A percentile compares a stretch with the other conserved stretches of the same genome.
Evolutionary conservation across 768 basidiomycete species (phyloP).

Genomic region (Terana coerulea): DNA sequence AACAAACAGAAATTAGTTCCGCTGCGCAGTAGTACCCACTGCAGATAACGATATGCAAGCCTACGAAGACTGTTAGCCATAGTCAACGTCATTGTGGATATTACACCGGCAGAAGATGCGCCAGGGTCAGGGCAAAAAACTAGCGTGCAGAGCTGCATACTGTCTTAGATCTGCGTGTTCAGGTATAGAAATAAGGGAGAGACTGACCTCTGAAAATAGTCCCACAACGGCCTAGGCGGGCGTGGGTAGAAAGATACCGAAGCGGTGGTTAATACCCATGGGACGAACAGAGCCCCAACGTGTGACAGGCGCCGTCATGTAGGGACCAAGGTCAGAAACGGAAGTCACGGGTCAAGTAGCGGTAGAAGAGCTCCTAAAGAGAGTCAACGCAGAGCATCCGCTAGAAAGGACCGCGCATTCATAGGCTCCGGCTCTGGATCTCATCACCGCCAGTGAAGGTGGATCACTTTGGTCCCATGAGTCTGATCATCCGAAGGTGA

Average conservation of each 20-base stretch:
- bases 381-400: slow-evolving; percentile 12
- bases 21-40: no score
- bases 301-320: slow-evolving; percentile 5
- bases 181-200: no score
- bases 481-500: slow-evolving; percentile 3
- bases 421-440: slow-evolving; percentile 1
- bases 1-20: no score
- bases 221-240: neutral
- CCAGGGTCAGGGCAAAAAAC: no score
- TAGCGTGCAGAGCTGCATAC: no score
- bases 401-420: neutral
- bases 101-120: no score
- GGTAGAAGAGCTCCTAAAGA: slow-evolving; percentile 7
- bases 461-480: slow-evolving; percentile 2
- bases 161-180: no score
- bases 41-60: no score
- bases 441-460: neutral
- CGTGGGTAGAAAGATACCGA: slow-evolving; percentile 5
- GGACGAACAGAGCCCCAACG: slow-evolving; percentile 3
- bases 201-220: no score
- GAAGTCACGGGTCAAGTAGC: slow-evolving; percentile 4
- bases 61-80: no score
- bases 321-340: slow-evolving; percentile 6
- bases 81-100: no score
- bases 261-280: neutral